These are phyloP conservation scores for Ganoderma lucidum DNA, from an alignment of 1,284 basidiomycete species.

Conservation along the genomic window DNA sequence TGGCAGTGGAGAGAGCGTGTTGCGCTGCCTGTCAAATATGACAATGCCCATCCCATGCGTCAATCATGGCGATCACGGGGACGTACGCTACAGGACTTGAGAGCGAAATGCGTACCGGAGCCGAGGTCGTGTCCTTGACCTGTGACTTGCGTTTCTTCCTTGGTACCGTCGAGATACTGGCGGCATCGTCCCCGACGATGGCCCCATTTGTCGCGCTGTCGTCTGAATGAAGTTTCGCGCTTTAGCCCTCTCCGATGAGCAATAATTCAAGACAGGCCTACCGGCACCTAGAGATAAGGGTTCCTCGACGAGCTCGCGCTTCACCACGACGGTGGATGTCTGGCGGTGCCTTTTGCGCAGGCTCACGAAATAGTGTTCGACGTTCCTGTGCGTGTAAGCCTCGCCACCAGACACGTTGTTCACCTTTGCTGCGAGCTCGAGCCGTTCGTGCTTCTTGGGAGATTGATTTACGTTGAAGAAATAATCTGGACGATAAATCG, in stretches of 20 bases:
- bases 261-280: background rate
- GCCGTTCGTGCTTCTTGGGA: background rate
- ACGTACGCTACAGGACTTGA: too few relatives aligned
- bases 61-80: too few relatives aligned
- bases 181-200: background rate
- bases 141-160: background rate
- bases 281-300: background rate
- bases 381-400: background rate
- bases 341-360: background rate
- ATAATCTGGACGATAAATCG: background rate
- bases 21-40: background rate
- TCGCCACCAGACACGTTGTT: background rate
- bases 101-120: background rate
- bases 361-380: background rate
- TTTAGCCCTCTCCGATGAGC: background rate
- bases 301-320: slow-evolving; percentile 5
- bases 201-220: background rate
- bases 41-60: too few relatives aligned
- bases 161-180: background rate
- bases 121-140: background rate
- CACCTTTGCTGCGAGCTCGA: background rate
- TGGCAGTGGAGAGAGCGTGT: background rate
- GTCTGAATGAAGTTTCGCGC: background rate
- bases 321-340: background rate
- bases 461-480: background rate